Evolutionary conservation across 345 rosid genomes (phyloP).

Genomic region (Excoecaria agallocha): DNA sequence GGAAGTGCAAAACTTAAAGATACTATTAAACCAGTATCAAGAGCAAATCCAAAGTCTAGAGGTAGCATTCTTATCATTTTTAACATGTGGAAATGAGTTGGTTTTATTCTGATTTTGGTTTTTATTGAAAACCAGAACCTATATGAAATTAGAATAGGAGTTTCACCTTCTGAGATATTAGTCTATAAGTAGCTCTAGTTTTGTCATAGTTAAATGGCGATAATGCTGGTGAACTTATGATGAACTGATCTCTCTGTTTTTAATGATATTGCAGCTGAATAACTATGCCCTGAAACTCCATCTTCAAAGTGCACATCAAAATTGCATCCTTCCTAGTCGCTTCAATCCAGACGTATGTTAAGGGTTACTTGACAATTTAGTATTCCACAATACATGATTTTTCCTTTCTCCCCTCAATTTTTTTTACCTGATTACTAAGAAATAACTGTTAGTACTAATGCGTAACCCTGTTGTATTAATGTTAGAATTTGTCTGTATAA

Average conservation of each 20-base stretch:
- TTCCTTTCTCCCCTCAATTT: too few relatives aligned
- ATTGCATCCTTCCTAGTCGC: background rate
- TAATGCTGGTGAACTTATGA: background rate
- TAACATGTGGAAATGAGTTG: background rate
- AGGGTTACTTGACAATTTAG: background rate
- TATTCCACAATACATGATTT: background rate
- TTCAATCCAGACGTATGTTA: constrained; percentile 36
- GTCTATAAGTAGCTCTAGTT: background rate
- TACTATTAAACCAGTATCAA: constrained; percentile 41
- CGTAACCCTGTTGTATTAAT: constrained; percentile 5
- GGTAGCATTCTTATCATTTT: constrained; percentile 28
- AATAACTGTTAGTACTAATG: background rate
- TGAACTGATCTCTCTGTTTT: constrained; percentile 1
- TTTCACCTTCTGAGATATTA: background rate
- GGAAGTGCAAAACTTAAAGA: constrained; percentile 43
- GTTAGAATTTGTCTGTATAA: background rate
- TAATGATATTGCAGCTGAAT: constrained; percentile 36
- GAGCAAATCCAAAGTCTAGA: constrained; percentile 46
- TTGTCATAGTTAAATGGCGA: background rate
- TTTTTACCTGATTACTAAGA: too few relatives aligned
- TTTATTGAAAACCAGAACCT: background rate
- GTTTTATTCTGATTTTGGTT: background rate
- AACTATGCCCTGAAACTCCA: constrained; percentile 49
- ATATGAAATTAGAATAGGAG: background rate
- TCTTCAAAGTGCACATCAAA: constrained; percentile 44